These are phyloP conservation scores for Eucalyptus curtisii DNA, from an alignment of 345 rosid genomes.

Conservation along the genomic window DNA sequence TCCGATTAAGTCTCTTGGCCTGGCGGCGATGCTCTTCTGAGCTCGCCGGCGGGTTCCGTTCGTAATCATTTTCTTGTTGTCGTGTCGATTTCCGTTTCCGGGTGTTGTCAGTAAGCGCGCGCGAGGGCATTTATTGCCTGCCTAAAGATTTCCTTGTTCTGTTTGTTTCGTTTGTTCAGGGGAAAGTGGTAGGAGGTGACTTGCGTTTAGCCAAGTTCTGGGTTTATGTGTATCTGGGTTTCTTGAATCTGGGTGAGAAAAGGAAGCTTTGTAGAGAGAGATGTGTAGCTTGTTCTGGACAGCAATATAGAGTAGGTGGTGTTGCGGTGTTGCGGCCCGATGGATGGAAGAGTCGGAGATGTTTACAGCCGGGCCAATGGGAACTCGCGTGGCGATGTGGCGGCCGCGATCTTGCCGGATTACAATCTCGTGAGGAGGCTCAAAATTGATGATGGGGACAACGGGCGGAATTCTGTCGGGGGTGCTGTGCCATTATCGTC, in stretches of 20 bases:
- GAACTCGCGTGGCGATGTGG: constrained; percentile 5
- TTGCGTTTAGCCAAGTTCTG: background rate
- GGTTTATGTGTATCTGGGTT: background rate
- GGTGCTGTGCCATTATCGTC: constrained; percentile 1
- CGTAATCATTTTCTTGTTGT: background rate
- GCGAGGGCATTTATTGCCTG: background rate
- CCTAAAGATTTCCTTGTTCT: background rate
- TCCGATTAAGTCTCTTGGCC: background rate
- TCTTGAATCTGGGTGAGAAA: background rate
- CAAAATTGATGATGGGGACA: background rate
- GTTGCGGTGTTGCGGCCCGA: background rate
- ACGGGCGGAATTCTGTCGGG: background rate
- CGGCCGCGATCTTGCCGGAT: background rate
- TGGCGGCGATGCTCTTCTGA: background rate
- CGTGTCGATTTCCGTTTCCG: background rate
- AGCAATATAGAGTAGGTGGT: background rate
- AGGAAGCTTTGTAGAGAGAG: background rate
- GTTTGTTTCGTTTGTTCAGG: constrained; percentile 6
- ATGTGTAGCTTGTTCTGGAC: background rate
- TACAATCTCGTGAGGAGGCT: background rate
- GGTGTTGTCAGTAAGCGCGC: background rate
- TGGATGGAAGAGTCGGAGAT: background rate
- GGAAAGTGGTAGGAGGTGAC: constrained; percentile 1
- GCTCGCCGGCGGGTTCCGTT: background rate
- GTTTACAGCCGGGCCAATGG: background rate